phyloP scores from a whole-genome alignment of 352 stramenopile genomes.

The Globisporangium lucens region DNA sequence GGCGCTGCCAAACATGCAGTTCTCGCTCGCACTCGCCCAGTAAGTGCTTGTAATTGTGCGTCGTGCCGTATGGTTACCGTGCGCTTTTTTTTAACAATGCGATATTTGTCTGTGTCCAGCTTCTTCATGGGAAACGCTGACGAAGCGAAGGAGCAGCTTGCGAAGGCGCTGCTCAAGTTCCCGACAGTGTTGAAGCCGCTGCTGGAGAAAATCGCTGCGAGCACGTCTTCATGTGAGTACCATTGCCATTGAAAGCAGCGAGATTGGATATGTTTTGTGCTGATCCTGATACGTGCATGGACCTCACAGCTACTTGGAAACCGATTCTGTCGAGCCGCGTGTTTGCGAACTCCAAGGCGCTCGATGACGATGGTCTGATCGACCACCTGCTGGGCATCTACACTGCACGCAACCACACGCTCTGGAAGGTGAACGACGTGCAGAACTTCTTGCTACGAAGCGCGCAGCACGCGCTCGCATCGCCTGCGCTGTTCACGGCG shows the following conservation, averaged over 20 bases:
- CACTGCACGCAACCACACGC: conserved; percentile 64
- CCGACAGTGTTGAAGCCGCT: conserved; percentile 69
- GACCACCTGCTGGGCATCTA: conserved; percentile 83
- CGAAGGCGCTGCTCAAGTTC: conserved; percentile 58
- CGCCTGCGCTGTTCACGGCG: conserved; percentile 38
- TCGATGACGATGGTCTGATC: conserved; percentile 56
- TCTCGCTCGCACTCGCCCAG: conserved; percentile 73
- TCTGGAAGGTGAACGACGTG: conserved; percentile 84
- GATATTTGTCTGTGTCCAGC: conserved; percentile 19
- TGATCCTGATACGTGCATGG: background rate
- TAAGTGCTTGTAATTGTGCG: conserved; percentile 24
- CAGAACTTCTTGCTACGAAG: conserved; percentile 65
- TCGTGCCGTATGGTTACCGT: background rate
- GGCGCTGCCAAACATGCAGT: conserved; percentile 66
- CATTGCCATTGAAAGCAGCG: background rate
- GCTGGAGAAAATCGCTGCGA: conserved; percentile 70
- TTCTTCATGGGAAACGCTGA: conserved; percentile 61
- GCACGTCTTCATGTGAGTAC: conserved; percentile 57
- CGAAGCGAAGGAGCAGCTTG: conserved; percentile 60
- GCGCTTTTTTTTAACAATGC: background rate
- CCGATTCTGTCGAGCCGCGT: conserved; percentile 66
- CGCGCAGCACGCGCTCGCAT: conserved; percentile 63
- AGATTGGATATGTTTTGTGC: background rate
- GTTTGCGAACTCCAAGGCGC: conserved; percentile 67
- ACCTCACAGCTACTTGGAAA: conserved; percentile 56